phyloP scores from a whole-genome alignment of 495 filamentous ascomycete species.

The Trichocladium uniseriatum region DNA sequence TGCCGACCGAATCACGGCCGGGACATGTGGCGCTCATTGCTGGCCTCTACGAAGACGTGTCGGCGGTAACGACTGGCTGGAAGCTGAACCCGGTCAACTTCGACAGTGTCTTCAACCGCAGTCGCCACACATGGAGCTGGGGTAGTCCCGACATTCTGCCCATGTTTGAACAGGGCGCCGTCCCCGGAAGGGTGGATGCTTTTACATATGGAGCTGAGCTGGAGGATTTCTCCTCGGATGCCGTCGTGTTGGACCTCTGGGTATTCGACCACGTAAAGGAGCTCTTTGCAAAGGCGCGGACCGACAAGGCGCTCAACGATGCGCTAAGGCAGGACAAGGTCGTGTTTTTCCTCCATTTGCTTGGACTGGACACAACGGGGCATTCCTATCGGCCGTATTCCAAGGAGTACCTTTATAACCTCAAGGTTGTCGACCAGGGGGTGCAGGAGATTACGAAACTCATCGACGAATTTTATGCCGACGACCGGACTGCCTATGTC shows the following conservation, averaged over 20 bases:
- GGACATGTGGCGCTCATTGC: constrained; percentile 98
- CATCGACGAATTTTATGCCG: constrained; percentile 83
- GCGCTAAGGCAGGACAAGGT: constrained; percentile 72
- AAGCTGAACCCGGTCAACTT: constrained; percentile 98
- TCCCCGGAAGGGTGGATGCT: constrained; percentile 76
- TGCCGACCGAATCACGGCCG: constrained; percentile 93
- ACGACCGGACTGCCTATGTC: constrained; percentile 85
- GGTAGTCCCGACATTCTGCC: constrained; percentile 94
- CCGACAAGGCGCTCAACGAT: constrained; percentile 64
- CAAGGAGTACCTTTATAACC: constrained; percentile 87
- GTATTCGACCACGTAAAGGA: constrained; percentile 90
- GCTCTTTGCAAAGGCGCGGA: constrained; percentile 70
- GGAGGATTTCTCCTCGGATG: constrained; percentile 85
- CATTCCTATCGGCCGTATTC: constrained; percentile 87
- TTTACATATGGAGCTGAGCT: constrained; percentile 73
- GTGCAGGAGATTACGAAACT: constrained; percentile 72
- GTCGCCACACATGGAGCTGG: constrained; percentile 97
- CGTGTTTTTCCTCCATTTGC: constrained; percentile 92
- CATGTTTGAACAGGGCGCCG: constrained; percentile 93
- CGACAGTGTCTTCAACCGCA: constrained; percentile 96
- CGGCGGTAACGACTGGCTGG: constrained; percentile 95
- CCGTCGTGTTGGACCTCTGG: constrained; percentile 76
- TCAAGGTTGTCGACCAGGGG: constrained; percentile 87
- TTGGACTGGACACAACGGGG: constrained; percentile 92
- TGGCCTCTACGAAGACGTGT: constrained; percentile 96